phyloP scores from a whole-genome alignment of 306 rosid species.

The Citrullus mucosospermus region DNA sequence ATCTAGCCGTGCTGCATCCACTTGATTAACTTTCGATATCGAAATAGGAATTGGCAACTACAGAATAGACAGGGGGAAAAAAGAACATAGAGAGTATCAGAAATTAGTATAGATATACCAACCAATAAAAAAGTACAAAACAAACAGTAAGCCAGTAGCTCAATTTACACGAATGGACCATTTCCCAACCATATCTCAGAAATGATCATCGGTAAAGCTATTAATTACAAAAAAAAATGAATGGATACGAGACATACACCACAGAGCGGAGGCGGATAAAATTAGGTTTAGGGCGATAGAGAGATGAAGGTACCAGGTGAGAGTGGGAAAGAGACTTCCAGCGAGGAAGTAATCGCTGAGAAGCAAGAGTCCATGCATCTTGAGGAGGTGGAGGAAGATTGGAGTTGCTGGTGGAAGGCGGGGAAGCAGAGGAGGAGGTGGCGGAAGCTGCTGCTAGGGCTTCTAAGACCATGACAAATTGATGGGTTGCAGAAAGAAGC shows the following conservation, averaged over 20 bases:
- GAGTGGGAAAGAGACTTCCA: slow-evolving; percentile 32
- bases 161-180: neutral
- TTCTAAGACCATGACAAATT: slow-evolving; percentile 1
- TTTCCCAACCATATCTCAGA: neutral
- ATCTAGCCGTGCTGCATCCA: slow-evolving; percentile 89
- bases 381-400: slow-evolving; percentile 25
- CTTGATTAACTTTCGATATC: slow-evolving; percentile 90
- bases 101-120: neutral
- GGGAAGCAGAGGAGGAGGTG: slow-evolving; percentile 3
- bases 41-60: slow-evolving; percentile 65
- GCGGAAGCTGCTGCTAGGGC: slow-evolving; percentile 8
- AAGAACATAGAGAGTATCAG: neutral
- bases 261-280: neutral
- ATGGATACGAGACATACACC: neutral
- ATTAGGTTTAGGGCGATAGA: neutral
- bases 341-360: slow-evolving; percentile 29
- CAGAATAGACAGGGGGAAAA: neutral
- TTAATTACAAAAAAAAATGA: neutral
- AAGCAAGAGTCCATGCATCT: slow-evolving; percentile 41
- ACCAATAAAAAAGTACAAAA: neutral
- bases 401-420: slow-evolving; percentile 6
- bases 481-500: neutral
- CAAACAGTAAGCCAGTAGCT: neutral
- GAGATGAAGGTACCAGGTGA: slow-evolving; percentile 18
- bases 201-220: neutral